Evolutionary conservation across 1,284 basidiomycete species (phyloP).

Genomic region (Ganoderma sinense): DNA sequence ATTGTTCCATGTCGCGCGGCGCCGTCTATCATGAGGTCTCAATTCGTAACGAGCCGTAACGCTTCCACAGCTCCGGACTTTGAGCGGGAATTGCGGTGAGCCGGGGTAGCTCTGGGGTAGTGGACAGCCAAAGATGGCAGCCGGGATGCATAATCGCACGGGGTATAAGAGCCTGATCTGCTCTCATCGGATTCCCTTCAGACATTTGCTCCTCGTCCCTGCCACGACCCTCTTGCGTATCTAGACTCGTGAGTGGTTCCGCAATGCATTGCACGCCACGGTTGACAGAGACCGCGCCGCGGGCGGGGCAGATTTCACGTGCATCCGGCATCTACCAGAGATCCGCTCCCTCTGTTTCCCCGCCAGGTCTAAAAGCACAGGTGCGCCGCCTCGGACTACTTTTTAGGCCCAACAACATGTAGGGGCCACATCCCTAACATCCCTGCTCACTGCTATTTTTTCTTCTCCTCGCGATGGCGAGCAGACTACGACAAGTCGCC

Average conservation of each 20-base stretch:
- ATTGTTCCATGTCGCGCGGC: slow-evolving; percentile 11
- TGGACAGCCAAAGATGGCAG: slow-evolving; percentile 19
- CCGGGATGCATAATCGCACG: slow-evolving; percentile 25
- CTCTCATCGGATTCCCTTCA: slow-evolving; percentile 23
- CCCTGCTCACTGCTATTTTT: slow-evolving; percentile 14
- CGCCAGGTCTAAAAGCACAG: slow-evolving; percentile 18
- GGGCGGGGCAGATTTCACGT: slow-evolving; percentile 29
- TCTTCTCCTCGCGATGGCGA: slow-evolving; percentile 31
- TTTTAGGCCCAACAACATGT: slow-evolving; percentile 19
- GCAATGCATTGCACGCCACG: slow-evolving; percentile 10
- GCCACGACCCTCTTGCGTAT: slow-evolving; percentile 11
- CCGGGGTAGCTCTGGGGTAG: neutral
- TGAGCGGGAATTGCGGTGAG: slow-evolving; percentile 22
- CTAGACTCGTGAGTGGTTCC: slow-evolving; percentile 10
- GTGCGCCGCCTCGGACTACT: slow-evolving; percentile 17
- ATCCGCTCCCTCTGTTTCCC: slow-evolving; percentile 42
- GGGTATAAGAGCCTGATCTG: slow-evolving; percentile 29
- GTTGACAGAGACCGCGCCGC: slow-evolving; percentile 21
- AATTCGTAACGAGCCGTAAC: slow-evolving; percentile 22
- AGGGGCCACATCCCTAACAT: neutral
- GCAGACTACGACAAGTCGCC: slow-evolving; percentile 38
- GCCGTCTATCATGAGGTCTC: slow-evolving; percentile 15
- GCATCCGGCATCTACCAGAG: slow-evolving; percentile 25
- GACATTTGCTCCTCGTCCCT: slow-evolving; percentile 8
- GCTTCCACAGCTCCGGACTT: slow-evolving; percentile 21